Evolutionary conservation across 2,329 filamentous ascomycete genomes (phyloP), one percentile per base, ranked within the genome.

Genomic region (Fusarium sp.): DNA sequence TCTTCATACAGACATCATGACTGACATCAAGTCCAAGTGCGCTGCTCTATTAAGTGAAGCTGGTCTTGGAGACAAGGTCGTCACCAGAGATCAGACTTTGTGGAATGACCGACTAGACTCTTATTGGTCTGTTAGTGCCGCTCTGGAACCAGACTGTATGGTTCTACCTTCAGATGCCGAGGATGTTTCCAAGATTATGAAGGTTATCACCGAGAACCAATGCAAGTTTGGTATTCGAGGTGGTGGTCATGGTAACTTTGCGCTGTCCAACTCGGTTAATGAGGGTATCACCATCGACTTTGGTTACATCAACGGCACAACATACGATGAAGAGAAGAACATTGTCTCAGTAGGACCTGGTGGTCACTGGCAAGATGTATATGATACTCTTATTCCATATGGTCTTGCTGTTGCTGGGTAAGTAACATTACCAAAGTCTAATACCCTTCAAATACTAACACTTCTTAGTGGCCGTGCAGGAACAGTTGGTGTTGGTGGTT

Each of bases 181-280:
- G 8, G 80, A 84, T 60, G 80, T 82, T 9, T 78, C 81, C 7
- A 66, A 69, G 10, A 75, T 77, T 4, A 72, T 83, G 21, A 79
- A 77, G 46, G 72, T 78, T 4, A 71, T 84, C 1, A 69, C 73
- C 27, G 50, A 68, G 7, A 70, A 73, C 9, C 42, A 74, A 16
- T 80, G 78, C 48, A 71, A 74, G 8, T 83, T 83, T 63, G 81
- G 79, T 20, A 77, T 84, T 34, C 76, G 79, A 3, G 77, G 78
- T 20, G 81, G 81, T 37, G 80, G 82, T 5, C 80, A 82, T 42
- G 78, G 74, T 27, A 70, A 74, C 25, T 78, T 76, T 50, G 62
- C 76, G 1, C 68, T 79, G 5, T 72, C 78, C 57, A 81, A 80
- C 73, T 79, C 78, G 51, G 63, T 82, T 13, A 66, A 78, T 11